Evolutionary conservation across 176 grass and related monocot genomes (phyloP).

Genomic region (Guadua angustifolia): DNA sequence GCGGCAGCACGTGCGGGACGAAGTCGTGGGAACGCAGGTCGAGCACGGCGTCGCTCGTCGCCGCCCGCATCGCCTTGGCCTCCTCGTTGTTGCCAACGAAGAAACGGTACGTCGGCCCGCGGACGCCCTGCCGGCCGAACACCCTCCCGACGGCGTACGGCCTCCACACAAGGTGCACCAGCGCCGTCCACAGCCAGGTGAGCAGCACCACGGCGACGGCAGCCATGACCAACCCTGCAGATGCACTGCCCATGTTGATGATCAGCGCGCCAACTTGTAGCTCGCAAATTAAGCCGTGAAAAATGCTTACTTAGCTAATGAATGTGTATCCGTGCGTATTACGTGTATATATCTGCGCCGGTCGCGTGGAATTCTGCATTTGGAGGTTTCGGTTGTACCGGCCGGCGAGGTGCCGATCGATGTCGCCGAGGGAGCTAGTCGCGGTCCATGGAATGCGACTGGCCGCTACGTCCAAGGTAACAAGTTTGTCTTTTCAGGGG

Average conservation of each 20-base stretch:
- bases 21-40: conserved; percentile 56
- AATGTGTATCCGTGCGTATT: too few species aligned
- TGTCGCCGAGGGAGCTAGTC: neutral
- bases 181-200: conserved; percentile 37
- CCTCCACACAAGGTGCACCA: conserved; percentile 51
- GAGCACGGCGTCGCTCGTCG: conserved; percentile 30
- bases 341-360: neutral
- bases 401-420: neutral
- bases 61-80: conserved; percentile 43
- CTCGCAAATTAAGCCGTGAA: neutral
- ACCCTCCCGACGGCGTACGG: conserved; percentile 42
- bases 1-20: conserved; percentile 48
- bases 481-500: neutral
- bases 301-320: neutral
- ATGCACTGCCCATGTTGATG: neutral
- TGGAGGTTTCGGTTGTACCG: neutral
- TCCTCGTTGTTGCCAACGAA: conserved; percentile 47
- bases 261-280: too few species aligned
- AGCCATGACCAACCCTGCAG: neutral
- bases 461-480: neutral
- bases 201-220: conserved; percentile 12
- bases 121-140: conserved; percentile 51
- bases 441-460: neutral
- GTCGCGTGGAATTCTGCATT: neutral
- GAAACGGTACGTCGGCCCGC: conserved; percentile 54